These are phyloP conservation scores for Wickerhamomyces bisporus DNA, from an alignment of 805 yeast genomes.

Conservation along the genomic window DNA sequence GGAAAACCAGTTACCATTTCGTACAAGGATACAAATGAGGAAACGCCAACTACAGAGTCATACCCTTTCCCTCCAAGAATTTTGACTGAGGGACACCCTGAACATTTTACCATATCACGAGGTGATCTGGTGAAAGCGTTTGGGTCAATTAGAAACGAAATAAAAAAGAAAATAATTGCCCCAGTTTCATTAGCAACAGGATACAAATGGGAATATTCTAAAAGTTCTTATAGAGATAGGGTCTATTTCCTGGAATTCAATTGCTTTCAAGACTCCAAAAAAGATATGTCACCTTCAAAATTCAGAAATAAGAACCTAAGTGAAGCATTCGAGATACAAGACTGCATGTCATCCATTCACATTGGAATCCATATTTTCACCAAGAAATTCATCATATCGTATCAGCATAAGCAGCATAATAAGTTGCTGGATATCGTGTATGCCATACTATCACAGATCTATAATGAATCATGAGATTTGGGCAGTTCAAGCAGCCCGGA, in stretches of 20 bases:
- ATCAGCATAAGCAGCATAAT: slow-evolving; percentile 17
- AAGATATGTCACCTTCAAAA: slow-evolving; percentile 19
- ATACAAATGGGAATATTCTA: slow-evolving; percentile 21
- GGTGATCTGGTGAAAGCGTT: slow-evolving; percentile 15
- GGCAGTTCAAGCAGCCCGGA: background rate
- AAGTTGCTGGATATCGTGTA: slow-evolving; percentile 19
- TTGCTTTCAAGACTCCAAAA: slow-evolving; percentile 20
- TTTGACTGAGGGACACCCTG: slow-evolving; percentile 14
- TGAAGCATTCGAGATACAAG: slow-evolving; percentile 9
- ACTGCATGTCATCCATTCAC: slow-evolving; percentile 17
- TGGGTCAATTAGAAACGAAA: slow-evolving; percentile 17
- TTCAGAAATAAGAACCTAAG: slow-evolving; percentile 6
- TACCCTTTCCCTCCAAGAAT: slow-evolving; percentile 18
- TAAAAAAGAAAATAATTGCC: slow-evolving; percentile 13
- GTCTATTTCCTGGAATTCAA: slow-evolving; percentile 18
- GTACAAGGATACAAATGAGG: slow-evolving; percentile 14
- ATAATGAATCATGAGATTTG: slow-evolving; percentile 6
- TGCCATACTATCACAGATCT: slow-evolving; percentile 15
- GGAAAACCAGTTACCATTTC: slow-evolving; percentile 18
- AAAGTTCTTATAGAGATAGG: slow-evolving; percentile 17
- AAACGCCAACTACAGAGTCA: slow-evolving; percentile 19
- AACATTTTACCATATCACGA: slow-evolving; percentile 16
- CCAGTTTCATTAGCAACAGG: slow-evolving; percentile 21
- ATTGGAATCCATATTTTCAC: slow-evolving; percentile 19
- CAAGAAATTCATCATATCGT: slow-evolving; percentile 18